These are phyloP conservation scores for Actinomortierella wolfii DNA, from an alignment of 371 early-diverging fungal species.

Conservation along the genomic window DNA sequence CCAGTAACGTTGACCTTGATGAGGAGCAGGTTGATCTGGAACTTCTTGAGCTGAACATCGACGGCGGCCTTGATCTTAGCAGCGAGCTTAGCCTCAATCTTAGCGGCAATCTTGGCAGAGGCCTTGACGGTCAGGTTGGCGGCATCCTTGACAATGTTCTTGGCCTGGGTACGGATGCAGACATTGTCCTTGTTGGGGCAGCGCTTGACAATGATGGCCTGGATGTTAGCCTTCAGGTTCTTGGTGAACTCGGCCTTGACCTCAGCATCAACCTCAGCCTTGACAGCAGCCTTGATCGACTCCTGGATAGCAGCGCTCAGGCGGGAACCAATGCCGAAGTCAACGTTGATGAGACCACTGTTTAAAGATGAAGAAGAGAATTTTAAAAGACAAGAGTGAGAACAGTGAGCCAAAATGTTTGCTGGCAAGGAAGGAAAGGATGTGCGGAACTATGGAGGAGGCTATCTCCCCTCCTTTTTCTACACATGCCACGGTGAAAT, in stretches of 20 bases:
- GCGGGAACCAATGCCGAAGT: slow-evolving; percentile 33
- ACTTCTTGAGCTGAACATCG: slow-evolving; percentile 40
- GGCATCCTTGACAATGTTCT: slow-evolving; percentile 32
- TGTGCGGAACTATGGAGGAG: neutral
- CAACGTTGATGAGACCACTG: slow-evolving; percentile 29
- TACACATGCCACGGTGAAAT: too few species aligned
- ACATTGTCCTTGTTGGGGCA: slow-evolving; percentile 40
- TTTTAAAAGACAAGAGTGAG: neutral
- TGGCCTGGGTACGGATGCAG: slow-evolving; percentile 35
- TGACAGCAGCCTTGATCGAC: slow-evolving; percentile 43
- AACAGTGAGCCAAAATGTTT: neutral
- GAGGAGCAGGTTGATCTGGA: slow-evolving; percentile 25
- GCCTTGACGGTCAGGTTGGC: slow-evolving; percentile 39
- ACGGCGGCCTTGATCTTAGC: slow-evolving; percentile 35
- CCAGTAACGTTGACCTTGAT: slow-evolving; percentile 34
- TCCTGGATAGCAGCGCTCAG: slow-evolving; percentile 21
- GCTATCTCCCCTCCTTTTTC: neutral
- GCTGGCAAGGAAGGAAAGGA: neutral
- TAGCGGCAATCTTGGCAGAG: slow-evolving; percentile 27
- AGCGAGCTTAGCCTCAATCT: slow-evolving; percentile 21
- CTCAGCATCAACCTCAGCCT: slow-evolving; percentile 40
- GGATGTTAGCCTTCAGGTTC: slow-evolving; percentile 29
- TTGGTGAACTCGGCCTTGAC: slow-evolving; percentile 35
- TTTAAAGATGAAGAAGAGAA: neutral
- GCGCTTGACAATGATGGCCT: slow-evolving; percentile 26